Evolutionary conservation across 495 filamentous ascomycete genomes (phyloP).

Genomic region (Xylaria curta): DNA sequence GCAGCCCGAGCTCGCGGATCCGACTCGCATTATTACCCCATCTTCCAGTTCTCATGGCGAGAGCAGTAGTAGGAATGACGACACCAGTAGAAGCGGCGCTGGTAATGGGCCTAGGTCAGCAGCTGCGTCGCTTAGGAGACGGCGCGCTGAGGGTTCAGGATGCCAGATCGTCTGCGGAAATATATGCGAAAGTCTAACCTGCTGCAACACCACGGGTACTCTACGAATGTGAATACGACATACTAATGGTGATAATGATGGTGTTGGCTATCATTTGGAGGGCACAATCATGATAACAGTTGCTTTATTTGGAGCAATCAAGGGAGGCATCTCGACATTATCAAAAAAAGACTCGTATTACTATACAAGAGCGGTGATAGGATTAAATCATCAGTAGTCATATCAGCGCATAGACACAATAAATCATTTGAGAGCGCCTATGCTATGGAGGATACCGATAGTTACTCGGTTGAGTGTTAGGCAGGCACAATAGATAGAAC

Average conservation of each 20-base stretch:
- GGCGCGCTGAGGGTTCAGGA: constrained; percentile 29
- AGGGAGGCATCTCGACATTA: neutral
- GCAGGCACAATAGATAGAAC: no score
- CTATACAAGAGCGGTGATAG: neutral
- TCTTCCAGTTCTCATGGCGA: neutral
- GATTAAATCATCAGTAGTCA: neutral
- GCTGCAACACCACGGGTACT: constrained; percentile 33
- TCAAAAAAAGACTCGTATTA: neutral
- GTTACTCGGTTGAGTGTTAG: neutral
- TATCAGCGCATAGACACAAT: constrained; percentile 3
- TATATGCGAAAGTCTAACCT: constrained; percentile 42
- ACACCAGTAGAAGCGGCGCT: neutral
- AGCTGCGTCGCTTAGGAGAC: constrained; percentile 37
- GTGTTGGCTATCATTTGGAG: neutral
- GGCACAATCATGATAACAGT: neutral
- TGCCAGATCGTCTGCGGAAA: constrained; percentile 45
- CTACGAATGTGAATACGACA: constrained; percentile 29
- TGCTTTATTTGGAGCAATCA: neutral
- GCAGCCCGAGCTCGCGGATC: constrained; percentile 71
- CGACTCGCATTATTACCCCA: neutral
- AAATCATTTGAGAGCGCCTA: neutral
- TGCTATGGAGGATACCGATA: neutral
- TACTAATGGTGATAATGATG: neutral
- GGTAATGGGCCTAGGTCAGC: constrained; percentile 7
- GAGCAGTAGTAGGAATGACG: constrained; percentile 2